Evolutionary conservation across 2,329 filamentous ascomycete genomes (phyloP), one percentile per base, ranked within the genome.

Genomic region (Tolypocladium endophyticum): DNA sequence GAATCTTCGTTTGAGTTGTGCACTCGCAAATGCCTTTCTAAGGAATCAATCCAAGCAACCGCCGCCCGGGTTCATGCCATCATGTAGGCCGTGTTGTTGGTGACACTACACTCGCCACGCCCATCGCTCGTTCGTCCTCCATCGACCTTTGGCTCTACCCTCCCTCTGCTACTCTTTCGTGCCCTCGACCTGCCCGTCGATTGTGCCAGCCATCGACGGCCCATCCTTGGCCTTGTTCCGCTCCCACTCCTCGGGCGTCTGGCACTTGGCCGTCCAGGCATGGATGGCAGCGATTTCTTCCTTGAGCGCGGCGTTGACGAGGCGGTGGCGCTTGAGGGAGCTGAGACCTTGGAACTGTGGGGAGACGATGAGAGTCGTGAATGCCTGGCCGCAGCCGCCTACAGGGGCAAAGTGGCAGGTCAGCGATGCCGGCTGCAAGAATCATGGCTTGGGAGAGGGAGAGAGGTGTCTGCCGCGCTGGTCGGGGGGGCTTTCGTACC

Each of bases 191-290:
- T 74, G 74, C 0, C 76, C 77, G 1, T 66, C 73, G 0, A 76
- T 72, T 0, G 77, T 80, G 9, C 78, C 78, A 18, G 79, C 74
- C 61, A 78, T 58, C 0, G 77, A 73, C 45, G 77, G 77, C 64
- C 60, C 71, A 9, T 69, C 67, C 7, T 68, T 68, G 30, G 73
- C 74, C 66, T 70, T 73, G 74, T 88, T 83, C 73, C 84, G 86
- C 76, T 90, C 84, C 86, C 89, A 96, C 77, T 97, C 90, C 68
- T 92, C 90, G 0, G 90, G 90, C 11, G 92, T 97, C 77, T 92
- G 89, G 73, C 92, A 96, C 76, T 92, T 95, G 35, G 92, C 90
- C 59, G 90, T 95, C 92, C 92, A 97, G 45, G 92, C 92, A 77
- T 97, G 92, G 67, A 97, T 96, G 64, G 83, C 84, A 20, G 90